phyloP scores from a whole-genome alignment of 352 stramenopile species.

The Phytophthora multivora region DNA sequence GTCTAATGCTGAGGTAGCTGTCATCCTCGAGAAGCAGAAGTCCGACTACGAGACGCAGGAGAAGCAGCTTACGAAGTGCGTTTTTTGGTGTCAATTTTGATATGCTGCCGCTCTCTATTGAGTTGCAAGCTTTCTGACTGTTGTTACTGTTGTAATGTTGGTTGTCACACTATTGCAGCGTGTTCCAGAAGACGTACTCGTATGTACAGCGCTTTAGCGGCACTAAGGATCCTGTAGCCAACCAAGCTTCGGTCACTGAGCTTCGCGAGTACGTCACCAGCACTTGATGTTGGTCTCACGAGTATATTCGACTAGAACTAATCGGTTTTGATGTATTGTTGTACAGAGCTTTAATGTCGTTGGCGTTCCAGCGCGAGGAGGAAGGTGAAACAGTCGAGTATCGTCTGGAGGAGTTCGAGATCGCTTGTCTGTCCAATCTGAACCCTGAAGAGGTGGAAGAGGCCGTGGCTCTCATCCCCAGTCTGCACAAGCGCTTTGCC shows the following conservation, averaged over 20 bases:
- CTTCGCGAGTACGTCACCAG: conserved; percentile 74
- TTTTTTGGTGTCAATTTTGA: conserved; percentile 2
- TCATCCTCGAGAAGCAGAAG: conserved; percentile 92
- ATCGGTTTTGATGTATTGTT: not conserved
- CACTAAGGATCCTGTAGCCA: conserved; percentile 91
- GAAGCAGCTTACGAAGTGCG: conserved; percentile 87
- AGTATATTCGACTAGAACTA: not conserved
- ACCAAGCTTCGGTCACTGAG: conserved; percentile 90
- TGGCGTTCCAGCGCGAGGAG: conserved; percentile 83
- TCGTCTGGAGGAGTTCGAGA: conserved; percentile 90
- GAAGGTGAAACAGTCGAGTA: conserved; percentile 72
- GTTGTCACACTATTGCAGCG: conserved; percentile 35
- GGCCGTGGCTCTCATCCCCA: conserved; percentile 87
- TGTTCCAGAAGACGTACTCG: conserved; percentile 93
- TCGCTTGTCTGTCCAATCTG: conserved; percentile 89
- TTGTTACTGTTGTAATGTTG: not conserved
- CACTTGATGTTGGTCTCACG: not conserved
- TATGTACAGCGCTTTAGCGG: conserved; percentile 92
- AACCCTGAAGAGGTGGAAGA: conserved; percentile 91
- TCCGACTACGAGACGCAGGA: conserved; percentile 91
- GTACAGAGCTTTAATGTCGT: conserved; percentile 80
- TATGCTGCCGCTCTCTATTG: not conserved
- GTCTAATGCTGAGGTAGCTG: conserved; percentile 89
- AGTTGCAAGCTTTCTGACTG: not conserved
- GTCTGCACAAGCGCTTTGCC: conserved; percentile 86